Evolutionary conservation across 1,139 yeast genomes (phyloP).

Genomic region (Saccharomyces hybrid): DNA sequence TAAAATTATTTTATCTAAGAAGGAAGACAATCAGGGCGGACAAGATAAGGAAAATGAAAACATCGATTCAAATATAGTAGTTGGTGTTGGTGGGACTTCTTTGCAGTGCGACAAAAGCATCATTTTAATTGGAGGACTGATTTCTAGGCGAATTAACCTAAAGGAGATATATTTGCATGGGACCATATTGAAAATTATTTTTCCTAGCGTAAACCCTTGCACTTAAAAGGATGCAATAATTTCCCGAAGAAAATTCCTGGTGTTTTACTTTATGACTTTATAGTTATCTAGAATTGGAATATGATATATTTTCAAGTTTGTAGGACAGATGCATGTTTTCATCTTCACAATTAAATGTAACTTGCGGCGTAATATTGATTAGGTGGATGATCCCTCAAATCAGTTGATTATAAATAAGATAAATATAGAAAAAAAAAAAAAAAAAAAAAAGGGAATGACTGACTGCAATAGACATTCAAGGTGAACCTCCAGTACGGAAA

Average conservation of each 20-base stretch:
- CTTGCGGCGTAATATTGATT: neutral
- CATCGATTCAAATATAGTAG: neutral
- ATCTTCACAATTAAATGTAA: too few species aligned
- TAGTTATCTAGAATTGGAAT: neutral
- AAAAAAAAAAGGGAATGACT: too few species aligned
- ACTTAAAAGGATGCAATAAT: slow-evolving; percentile 3
- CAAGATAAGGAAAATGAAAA: neutral
- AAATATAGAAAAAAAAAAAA: too few species aligned
- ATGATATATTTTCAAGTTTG: neutral
- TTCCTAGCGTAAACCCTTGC: slow-evolving; percentile 19
- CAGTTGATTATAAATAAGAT: too few species aligned
- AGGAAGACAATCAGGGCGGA: neutral
- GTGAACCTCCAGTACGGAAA: too few species aligned
- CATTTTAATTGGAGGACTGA: slow-evolving; percentile 21
- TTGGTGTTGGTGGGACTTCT: slow-evolving; percentile 16
- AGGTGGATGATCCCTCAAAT: neutral
- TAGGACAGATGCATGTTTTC: too few species aligned
- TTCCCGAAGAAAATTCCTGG: too few species aligned
- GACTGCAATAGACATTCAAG: too few species aligned
- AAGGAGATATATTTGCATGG: slow-evolving; percentile 21
- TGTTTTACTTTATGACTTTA: too few species aligned
- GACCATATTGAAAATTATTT: slow-evolving; percentile 19
- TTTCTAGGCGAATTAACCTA: slow-evolving; percentile 10
- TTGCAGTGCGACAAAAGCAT: slow-evolving; percentile 20
- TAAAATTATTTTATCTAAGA: neutral